These are phyloP conservation scores for Apostasia shenzhenica DNA, from an alignment of 106 monocot genomes.

Conservation along the genomic window DNA sequence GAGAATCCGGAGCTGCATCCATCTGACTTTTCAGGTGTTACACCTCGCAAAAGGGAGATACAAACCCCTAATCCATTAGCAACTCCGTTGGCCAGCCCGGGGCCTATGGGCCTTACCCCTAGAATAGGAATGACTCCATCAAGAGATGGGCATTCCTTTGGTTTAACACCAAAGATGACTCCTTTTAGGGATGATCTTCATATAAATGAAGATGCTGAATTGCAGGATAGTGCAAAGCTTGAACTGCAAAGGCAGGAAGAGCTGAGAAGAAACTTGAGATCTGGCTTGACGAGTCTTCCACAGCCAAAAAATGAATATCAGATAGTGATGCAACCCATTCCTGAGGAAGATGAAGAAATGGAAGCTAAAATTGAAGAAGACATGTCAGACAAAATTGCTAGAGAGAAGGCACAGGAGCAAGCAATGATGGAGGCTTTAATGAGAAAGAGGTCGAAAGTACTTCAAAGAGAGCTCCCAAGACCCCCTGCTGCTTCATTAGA, in stretches of 20 bases:
- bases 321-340: constrained; percentile 60
- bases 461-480: constrained; percentile 91
- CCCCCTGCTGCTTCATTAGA: constrained; percentile 79
- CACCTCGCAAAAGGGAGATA: constrained; percentile 85
- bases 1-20: constrained; percentile 96
- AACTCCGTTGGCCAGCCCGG: constrained; percentile 79
- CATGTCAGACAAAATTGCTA: constrained; percentile 86
- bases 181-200: constrained; percentile 87
- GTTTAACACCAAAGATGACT: constrained; percentile 70
- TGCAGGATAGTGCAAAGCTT: constrained; percentile 50
- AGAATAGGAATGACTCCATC: constrained; percentile 89
- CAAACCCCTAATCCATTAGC: constrained; percentile 96
- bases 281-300: constrained; percentile 64
- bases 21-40: constrained; percentile 94
- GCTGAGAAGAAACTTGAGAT: constrained; percentile 54
- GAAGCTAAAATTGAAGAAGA: constrained; percentile 87
- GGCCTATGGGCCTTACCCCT: constrained; percentile 76
- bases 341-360: constrained; percentile 75
- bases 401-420: constrained; percentile 74
- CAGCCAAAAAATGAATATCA: constrained; percentile 94
- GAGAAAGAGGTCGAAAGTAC: constrained; percentile 92
- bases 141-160: constrained; percentile 62
- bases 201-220: constrained; percentile 91
- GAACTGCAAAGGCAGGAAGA: constrained; percentile 73
- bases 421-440: constrained; percentile 73